Evolutionary conservation across 83 land plant genomes (phyloP), one percentile per base, ranked within the genome.

Genomic region (Picea abies): DNA sequence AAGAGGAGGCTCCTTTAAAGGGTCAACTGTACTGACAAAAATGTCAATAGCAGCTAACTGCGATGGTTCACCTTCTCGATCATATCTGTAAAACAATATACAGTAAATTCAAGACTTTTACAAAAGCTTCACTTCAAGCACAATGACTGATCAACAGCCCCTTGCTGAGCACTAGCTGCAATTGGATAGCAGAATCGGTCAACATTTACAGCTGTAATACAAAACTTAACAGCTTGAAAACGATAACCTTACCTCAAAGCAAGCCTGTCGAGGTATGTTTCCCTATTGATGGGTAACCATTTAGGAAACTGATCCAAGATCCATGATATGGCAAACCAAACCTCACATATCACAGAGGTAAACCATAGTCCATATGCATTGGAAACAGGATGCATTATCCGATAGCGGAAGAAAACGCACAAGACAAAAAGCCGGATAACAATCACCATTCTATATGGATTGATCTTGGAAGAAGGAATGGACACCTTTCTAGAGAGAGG

Each of bases 1-100:
- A 84, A 93, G 88, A 0, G 95, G 95, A 69, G 95, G 95, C 80
- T 93, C 95, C 85, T 93, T 93, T 66, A 93, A 75, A 56, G 95
- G 95, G 79, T 93, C 95, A 0, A 93, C 95, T 23, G 95, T 93
- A 90, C 94, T 92, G 84, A 94, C 96, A 85, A 90, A 94, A 22
- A 94, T 94, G 81, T 94, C 96, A 81, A 94, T 93, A 75, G 96
- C 92, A 83, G 96, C 94, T n/a, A 94, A 80, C 82, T 92, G 91
- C 19, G 96, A 94, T 65, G 95, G 93, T 81, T 94, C 96, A 44
- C 96, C 96, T 87, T 94, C 96, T 49, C 90, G 82, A 23, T 94
- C 96, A 82, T 92, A 94, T 82, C 96, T 94, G 89, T 77, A 52
- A 76, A 0, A 14, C 81, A 84, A 37, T 68, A n/a, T 26, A 58